Percentiles rank a stretch among this genome's conserved stretches.
Evolutionary conservation across 1,284 basidiomycete species (phyloP).

Genomic region (Megacollybia platyphylla): DNA sequence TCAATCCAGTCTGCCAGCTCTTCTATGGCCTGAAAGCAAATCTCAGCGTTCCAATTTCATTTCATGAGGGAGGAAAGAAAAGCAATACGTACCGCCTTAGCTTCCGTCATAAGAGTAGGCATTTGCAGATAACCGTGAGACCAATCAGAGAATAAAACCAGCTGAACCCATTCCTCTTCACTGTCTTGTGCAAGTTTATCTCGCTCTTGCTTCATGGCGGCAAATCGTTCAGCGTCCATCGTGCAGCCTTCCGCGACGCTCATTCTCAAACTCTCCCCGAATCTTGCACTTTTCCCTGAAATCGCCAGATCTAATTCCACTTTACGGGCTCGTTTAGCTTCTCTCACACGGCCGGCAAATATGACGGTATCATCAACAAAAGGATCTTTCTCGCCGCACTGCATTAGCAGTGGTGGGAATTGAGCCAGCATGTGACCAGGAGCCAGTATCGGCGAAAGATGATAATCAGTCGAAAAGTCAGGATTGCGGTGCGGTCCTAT

Average conservation of each 20-base stretch:
- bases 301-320: slow-evolving; percentile 47
- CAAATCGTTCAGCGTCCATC: slow-evolving; percentile 19
- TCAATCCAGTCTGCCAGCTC: slow-evolving; percentile 92
- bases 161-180: slow-evolving; percentile 92
- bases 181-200: slow-evolving; percentile 52
- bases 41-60: neutral
- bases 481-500: slow-evolving; percentile 88
- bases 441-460: slow-evolving; percentile 87
- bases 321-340: slow-evolving; percentile 79
- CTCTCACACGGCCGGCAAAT: slow-evolving; percentile 84
- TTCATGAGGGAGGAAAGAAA: neutral
- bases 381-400: slow-evolving; percentile 93
- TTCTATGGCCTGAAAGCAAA: slow-evolving; percentile 44
- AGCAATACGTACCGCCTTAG: slow-evolving; percentile 37
- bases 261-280: slow-evolving; percentile 44
- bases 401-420: slow-evolving; percentile 87
- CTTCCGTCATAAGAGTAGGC: slow-evolving; percentile 78
- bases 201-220: slow-evolving; percentile 39
- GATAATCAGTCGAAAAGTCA: slow-evolving; percentile 90
- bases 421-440: slow-evolving; percentile 76
- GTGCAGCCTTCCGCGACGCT: slow-evolving; percentile 15
- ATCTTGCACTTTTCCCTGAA: slow-evolving; percentile 42
- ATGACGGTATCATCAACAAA: slow-evolving; percentile 95
- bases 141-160: slow-evolving; percentile 85
- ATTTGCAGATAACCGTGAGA: slow-evolving; percentile 95